phyloP scores from a whole-genome alignment of 768 basidiomycete genomes.

The Panaeolus papilionaceus region DNA sequence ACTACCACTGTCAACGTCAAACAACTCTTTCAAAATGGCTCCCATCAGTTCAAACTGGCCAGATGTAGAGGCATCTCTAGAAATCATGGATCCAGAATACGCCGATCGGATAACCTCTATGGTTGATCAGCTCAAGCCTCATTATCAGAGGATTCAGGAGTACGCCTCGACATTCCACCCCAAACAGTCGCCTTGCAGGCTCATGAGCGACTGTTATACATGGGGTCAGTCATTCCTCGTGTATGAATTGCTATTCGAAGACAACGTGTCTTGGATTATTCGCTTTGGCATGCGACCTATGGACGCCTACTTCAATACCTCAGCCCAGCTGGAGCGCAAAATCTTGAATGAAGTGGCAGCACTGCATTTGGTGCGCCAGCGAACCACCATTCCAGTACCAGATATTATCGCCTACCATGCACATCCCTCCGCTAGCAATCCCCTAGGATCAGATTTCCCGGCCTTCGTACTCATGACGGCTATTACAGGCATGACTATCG shows the following conservation, averaged over 20 bases:
- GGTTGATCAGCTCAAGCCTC: slow-evolving; percentile 41
- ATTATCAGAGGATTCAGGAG: slow-evolving; percentile 35
- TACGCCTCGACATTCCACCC: slow-evolving; percentile 44
- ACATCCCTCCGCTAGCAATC: slow-evolving; percentile 39
- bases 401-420: slow-evolving; percentile 44
- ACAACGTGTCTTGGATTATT: slow-evolving; percentile 45
- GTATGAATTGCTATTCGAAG: slow-evolving; percentile 42
- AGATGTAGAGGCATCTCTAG: slow-evolving; percentile 41
- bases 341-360: slow-evolving; percentile 51
- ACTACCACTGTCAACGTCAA: not conserved
- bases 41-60: slow-evolving; percentile 48
- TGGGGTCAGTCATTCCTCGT: slow-evolving; percentile 51
- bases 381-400: slow-evolving; percentile 49
- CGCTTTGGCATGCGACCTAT: slow-evolving; percentile 47
- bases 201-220: slow-evolving; percentile 42
- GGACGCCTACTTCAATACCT: slow-evolving; percentile 48
- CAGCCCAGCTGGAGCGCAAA: slow-evolving; percentile 49
- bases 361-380: slow-evolving; percentile 44
- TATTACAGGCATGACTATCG: slow-evolving; percentile 46
- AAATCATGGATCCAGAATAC: slow-evolving; percentile 41
- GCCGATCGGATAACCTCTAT: slow-evolving; percentile 42
- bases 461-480: slow-evolving; percentile 51
- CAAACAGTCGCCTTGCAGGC: slow-evolving; percentile 33
- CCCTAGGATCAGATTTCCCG: slow-evolving; percentile 43
- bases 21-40: slow-evolving; percentile 26